Conservation (phyloP, 306 rosid genomes). For the Glycine tomentella region DNA sequence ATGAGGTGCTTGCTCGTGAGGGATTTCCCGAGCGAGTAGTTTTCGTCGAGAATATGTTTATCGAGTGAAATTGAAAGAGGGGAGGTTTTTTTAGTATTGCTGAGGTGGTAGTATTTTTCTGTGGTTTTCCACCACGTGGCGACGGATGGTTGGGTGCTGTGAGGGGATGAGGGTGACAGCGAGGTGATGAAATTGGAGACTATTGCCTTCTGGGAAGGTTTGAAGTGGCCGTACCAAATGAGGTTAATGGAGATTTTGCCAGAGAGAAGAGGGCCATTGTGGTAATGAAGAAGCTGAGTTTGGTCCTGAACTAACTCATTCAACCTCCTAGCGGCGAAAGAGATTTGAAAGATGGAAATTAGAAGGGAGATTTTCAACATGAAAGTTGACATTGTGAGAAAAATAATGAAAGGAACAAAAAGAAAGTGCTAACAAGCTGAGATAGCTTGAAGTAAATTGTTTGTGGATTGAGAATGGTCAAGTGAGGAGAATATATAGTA, state of each 20-base stretch:
- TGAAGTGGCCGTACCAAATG: conserved; percentile 80
- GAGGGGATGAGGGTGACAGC: conserved; percentile 39
- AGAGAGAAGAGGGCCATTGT: conserved; percentile 81
- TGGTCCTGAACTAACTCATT: conserved; percentile 59
- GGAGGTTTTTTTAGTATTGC: conserved; percentile 1
- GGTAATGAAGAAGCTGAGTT: conserved; percentile 67
- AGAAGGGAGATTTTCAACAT: conserved; percentile 38
- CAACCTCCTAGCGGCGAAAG: conserved; percentile 63
- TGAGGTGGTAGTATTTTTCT: conserved; percentile 65
- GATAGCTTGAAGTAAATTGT: not conserved
- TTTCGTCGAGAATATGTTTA: conserved; percentile 57
- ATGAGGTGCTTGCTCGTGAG: conserved; percentile 31
- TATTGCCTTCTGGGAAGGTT: conserved; percentile 74
- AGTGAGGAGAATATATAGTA: not conserved
- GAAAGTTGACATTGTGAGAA: not conserved
- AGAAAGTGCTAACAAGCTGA: not conserved
- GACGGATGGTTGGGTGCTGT: conserved; percentile 61
- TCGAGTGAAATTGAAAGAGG: conserved; percentile 53
- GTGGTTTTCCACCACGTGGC: conserved; percentile 80
- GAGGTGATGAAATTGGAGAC: conserved; percentile 72
- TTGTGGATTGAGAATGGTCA: not conserved
- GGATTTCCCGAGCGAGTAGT: conserved; percentile 44
- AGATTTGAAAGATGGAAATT: conserved; percentile 51
- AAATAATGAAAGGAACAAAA: no score
- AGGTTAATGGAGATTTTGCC: conserved; percentile 75